Percentiles rank a stretch among this genome's conserved stretches.
phyloP scores from a whole-genome alignment of 2,329 filamentous ascomycete genomes.

The Nigrograna mackinnonii region DNA sequence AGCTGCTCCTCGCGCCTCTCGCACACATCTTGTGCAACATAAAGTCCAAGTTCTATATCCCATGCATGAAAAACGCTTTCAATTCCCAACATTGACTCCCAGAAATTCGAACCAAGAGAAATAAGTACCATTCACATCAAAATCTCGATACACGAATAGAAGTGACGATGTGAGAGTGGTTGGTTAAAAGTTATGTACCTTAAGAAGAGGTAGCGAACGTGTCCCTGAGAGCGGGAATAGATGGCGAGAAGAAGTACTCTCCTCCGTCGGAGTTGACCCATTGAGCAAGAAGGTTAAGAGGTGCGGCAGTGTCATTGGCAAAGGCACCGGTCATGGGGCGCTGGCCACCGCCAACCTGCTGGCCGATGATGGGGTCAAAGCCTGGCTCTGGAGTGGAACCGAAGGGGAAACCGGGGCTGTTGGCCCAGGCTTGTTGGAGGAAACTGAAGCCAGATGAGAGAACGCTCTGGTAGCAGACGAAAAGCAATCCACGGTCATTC shows the following conservation, averaged over 20 bases:
- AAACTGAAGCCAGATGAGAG: slow-evolving; percentile 5
- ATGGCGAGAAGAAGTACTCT: slow-evolving; percentile 10
- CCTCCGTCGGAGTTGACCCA: slow-evolving; percentile 8
- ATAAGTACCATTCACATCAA: no score
- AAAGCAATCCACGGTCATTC: slow-evolving; percentile 6
- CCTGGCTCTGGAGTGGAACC: no score
- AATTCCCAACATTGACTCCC: no score
- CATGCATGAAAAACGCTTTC: no score
- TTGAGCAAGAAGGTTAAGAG: slow-evolving; percentile 3
- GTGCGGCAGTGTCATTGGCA: background rate
- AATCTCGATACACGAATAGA: no score
- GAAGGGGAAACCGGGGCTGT: background rate
- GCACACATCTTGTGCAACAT: no score
- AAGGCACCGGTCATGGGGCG: slow-evolving; percentile 4
- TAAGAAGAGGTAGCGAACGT: slow-evolving; percentile 2
- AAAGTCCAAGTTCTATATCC: no score
- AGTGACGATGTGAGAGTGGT: no score
- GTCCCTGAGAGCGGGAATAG: slow-evolving; percentile 3
- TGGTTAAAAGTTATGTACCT: no score
- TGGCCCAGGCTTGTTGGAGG: slow-evolving; percentile 9
- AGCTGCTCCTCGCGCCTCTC: no score
- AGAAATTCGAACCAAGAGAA: no score
- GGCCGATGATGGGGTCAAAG: slow-evolving; percentile 8
- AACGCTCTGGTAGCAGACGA: slow-evolving; percentile 9
- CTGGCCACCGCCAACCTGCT: background rate